Base-by-base conservation (phyloP, 768 basidiomycete species). In the Podaxis rugospora region DNA sequence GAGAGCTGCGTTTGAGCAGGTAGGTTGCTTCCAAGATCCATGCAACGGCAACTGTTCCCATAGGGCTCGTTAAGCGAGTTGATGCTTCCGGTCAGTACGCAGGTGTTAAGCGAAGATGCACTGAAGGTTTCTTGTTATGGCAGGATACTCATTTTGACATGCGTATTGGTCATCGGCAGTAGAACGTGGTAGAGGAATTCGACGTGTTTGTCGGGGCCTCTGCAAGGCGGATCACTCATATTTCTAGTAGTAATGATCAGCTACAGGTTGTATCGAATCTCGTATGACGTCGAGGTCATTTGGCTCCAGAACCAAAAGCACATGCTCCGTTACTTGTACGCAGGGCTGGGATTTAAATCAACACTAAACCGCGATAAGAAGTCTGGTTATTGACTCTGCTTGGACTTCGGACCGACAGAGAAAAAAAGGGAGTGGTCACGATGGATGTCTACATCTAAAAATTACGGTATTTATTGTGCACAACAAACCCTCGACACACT, bases 11-110 rank as follows among this genome's bases (percentile, higher is more conserved):
- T 36, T 18, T 57, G 57, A 57, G 57, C 47, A 57, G 18, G 13
- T 3, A 36, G 16, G 23, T 25, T 39, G 14, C 32, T 47, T 49
- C 55, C 53, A 14, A 49, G 21, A 49, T 55, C 16, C 35, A 39
- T 27, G 16, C 28, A 54, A 42, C 37, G 52, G n/a, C 16, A 54
- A 54, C 9, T 42, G 25, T 55, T 61, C 53, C 53, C 52, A 61
- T 55, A 39, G 23, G 13, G 53, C 25, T 61, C 57, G 52, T 21
- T 61, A 27, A 61, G 51, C 59, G 42, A 61, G 39, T 3, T 47
- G 42, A 51, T 51, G 36, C 7, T 46, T 61, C 59, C 59, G 59
- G n/a, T 35, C 44, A 61, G 52, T 18, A 37, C 59, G 59, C 59
- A 61, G 11, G n/a, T 13, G 13, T n/a, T 61, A 61, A 61, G 59